Base-by-base conservation (phyloP, 768 basidiomycete genomes). In the Boletus reticuloceps region DNA sequence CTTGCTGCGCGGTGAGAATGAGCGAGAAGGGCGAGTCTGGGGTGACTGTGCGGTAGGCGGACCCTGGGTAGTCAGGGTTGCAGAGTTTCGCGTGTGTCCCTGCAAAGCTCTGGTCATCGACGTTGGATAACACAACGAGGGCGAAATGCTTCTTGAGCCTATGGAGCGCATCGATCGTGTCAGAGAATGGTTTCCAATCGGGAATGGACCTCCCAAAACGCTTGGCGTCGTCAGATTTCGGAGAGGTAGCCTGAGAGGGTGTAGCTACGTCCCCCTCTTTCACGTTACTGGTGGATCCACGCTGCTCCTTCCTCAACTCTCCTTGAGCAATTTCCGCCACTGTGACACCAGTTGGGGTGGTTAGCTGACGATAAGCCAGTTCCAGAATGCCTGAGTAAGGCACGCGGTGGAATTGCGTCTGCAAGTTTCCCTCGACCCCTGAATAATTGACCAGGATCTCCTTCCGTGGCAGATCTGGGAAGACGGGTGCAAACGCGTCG, bases 101-200 rank as follows among this genome's bases (percentile, higher is more conserved):
- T 4, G 78, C 72, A 64, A 89, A 88, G 32, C 86, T 85, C 22
- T 61, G 65, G 53, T 78, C 78, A 59, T 91, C 89, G 64, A 91
- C 84, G 68, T 91, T 91, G 60, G 88, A 89, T 38, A 91, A 77
- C 6, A 89, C 85, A 55, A 84, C 77, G 55, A 91, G 83, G 52
- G 83, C 84, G 74, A 82, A 90, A 64, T 80, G 79, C 53, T 77
- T 74, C 37, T 85, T 76, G 49, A 91, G 81, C 29, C 75, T 69
- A 47, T 75, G 77, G 6, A 91, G 80, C 0, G 88, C 88, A 16
- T 71, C 68, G 54, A 75, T 68, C 10, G 84, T 86, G 68, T 91
- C 89, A 0, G 83, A 79, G 72, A 90, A 91, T 8, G 82, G 74
- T 3, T 74, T 73, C 88, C 88, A 91, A 36, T 77, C 58, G 38